Evolutionary conservation across 768 basidiomycete genomes (phyloP), one percentile per base, ranked within the genome.

Genomic region (Boletellus emodensis): DNA sequence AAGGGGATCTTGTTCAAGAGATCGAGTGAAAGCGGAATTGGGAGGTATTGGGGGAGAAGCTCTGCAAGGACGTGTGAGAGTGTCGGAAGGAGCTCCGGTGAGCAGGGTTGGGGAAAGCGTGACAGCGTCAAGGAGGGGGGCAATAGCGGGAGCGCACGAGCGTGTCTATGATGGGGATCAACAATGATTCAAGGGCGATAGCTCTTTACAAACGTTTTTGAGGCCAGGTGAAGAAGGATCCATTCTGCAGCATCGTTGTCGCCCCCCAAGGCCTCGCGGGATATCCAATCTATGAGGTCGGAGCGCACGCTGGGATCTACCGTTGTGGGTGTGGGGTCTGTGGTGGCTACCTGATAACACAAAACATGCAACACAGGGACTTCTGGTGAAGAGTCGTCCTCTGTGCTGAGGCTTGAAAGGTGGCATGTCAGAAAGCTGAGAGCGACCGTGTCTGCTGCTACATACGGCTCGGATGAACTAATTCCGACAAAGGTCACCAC

Each of bases 311-410:
- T 46, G 34, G 48, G 17, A 44, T 52, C 41, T 45, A 57, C 17
- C 49, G 45, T 39, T 55, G 46, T 20, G 51, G 52, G 41, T 17
- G 18, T 28, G 20, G 32, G 20, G 10, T 5, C 44, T 17, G 44
- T n/a, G 13, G 59, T 26, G 4, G 43, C 47, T 13, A 40, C 46
- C 30, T 51, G 46, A 47, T 56, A 59, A 61, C 82, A 89, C 0
- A 90, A 70, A 32, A 86, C 82, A 62, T 90, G 87, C 1, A 90
- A 72, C 0, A 84, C 85, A 1, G 86, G 82, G 2, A 85, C 81
- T 28, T 72, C 62, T 0, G 58, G 52, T 0, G 68, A 59, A 4
- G 71, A 50, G 1, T 67, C 62, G 4, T 71, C 60, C 39, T 82
- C 80, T 24, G 66, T 53, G 49, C 68, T 68, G 34, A 71, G 49